Percentiles rank a stretch among this genome's conserved stretches.
Conservation (phyloP, 2,329 filamentous ascomycete species). For the Fusarium sp. region DNA sequence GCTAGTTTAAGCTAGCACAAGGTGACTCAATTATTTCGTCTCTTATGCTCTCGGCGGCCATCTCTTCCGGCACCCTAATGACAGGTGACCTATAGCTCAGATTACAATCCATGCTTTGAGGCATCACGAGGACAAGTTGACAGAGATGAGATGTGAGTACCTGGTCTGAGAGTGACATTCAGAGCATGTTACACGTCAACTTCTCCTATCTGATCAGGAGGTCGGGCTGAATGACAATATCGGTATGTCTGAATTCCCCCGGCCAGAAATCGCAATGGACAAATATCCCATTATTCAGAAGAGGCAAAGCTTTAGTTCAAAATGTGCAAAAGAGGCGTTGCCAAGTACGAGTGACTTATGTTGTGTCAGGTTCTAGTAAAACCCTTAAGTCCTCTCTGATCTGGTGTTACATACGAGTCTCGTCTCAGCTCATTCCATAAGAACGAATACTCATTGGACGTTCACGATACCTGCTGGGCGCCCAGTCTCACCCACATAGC, state of each 20-base stretch:
- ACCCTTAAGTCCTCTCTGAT: neutral
- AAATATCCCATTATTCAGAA: neutral
- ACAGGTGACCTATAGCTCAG: neutral
- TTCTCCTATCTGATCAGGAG: neutral
- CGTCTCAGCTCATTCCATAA: conserved; percentile 30
- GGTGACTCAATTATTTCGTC: neutral
- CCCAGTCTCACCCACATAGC: conserved; percentile 10
- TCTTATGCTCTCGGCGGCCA: neutral
- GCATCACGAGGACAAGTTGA: neutral
- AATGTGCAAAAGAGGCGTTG: neutral
- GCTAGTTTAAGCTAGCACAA: neutral
- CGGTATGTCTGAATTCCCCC: neutral
- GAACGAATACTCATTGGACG: neutral
- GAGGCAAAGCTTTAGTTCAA: neutral
- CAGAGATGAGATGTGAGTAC: neutral
- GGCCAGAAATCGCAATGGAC: neutral
- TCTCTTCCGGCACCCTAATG: neutral
- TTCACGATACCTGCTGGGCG: neutral
- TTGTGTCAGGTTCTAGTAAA: conserved; percentile 22
- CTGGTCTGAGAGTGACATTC: neutral
- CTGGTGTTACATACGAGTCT: conserved; percentile 21
- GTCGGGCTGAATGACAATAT: neutral
- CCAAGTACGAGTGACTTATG: neutral
- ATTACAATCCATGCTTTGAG: neutral
- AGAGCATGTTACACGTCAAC: neutral